Evolutionary conservation across 495 filamentous ascomycete species (phyloP), one percentile per base, ranked within the genome.

Genomic region (Chaetomium fimeti): DNA sequence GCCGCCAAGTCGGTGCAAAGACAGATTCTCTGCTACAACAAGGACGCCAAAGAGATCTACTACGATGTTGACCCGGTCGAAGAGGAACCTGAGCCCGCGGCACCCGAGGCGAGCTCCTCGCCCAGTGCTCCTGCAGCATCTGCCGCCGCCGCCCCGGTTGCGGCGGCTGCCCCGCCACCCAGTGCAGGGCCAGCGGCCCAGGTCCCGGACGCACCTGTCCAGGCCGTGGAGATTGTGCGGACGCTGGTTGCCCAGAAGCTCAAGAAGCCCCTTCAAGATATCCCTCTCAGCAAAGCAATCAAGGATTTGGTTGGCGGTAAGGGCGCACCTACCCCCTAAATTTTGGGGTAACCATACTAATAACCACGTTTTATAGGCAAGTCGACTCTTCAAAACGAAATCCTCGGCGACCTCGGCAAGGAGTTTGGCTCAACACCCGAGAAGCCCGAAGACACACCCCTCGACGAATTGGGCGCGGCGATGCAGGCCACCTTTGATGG

Each of bases 401-500:
- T 97, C 66, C 85, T 97, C 5, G 90, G 91, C 75, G 95, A 98
- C 71, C 78, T 99, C 69, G 94, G 94, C 74, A 98, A 98, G 74
- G 94, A 99, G 78, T 99, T 99, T 69, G 94, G 94, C 18, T 96
- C 92, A 15, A 97, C 94, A 8, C 94, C 94, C 36, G 94, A 99
- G 77, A 98, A 98, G 81, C 93, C 94, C 47, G 94, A 99, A 85
- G 95, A 99, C 78, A 93, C 88, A 22, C 94, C 93, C 24, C 82
- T 99, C 45, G 95, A 98, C 71, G 94, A 99, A 79, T 82, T 99
- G 56, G 91, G 94, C 76, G 92, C 90, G 55, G 82, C 94, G 11
- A 97, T 99, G 89, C 95, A 98, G 78, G 88, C 91, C 29, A 97
- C 94, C 32, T 99, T 98, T 81, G 94, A 97, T 76, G 94, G 94